Percentiles rank a stretch among this genome's conserved stretches.
phyloP scores from a whole-genome alignment of 2,329 filamentous ascomycete species.

The Monilinia laxa region DNA sequence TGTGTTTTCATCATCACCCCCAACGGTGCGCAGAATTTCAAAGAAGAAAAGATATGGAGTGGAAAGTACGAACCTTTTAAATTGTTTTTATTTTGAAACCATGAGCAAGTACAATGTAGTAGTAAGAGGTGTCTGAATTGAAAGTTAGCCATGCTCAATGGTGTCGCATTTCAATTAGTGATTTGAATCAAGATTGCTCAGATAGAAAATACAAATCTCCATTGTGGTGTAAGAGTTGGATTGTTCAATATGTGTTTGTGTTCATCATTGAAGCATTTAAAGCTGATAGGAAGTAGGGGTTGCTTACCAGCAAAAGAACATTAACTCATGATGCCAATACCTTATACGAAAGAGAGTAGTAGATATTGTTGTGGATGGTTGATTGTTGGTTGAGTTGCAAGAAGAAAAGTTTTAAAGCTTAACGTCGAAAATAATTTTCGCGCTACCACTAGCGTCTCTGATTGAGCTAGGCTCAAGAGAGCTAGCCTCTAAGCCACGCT shows the following conservation, averaged over 20 bases:
- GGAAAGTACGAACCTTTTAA: conserved; percentile 38
- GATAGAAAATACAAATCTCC: conserved; percentile 42
- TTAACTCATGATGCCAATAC: background rate
- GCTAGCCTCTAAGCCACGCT: background rate
- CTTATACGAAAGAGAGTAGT: background rate
- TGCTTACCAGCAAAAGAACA: conserved; percentile 28
- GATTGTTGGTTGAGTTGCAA: conserved; percentile 4
- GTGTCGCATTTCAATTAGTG: background rate
- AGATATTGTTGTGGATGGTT: background rate
- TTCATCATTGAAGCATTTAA: conserved; percentile 42
- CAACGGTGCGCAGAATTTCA: conserved; percentile 19
- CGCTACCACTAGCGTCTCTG: background rate
- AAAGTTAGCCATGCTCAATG: conserved; percentile 1
- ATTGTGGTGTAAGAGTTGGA: conserved; percentile 46
- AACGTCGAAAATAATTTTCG: conserved; percentile 17
- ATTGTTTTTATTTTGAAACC: background rate
- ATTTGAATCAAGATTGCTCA: conserved; percentile 36
- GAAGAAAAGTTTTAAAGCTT: conserved; percentile 18
- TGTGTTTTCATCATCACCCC: conserved; percentile 41
- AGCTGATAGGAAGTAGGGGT: conserved; percentile 18
- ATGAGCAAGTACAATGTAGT: background rate
- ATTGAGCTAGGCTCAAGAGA: background rate
- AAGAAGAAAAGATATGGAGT: conserved; percentile 9
- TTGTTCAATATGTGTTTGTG: conserved; percentile 44
- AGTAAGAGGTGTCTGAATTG: background rate